A percentile compares a stretch with the other conserved stretches of the same genome.
phyloP scores from a whole-genome alignment of 1,284 basidiomycete genomes.

The Naganishia sp. region DNA sequence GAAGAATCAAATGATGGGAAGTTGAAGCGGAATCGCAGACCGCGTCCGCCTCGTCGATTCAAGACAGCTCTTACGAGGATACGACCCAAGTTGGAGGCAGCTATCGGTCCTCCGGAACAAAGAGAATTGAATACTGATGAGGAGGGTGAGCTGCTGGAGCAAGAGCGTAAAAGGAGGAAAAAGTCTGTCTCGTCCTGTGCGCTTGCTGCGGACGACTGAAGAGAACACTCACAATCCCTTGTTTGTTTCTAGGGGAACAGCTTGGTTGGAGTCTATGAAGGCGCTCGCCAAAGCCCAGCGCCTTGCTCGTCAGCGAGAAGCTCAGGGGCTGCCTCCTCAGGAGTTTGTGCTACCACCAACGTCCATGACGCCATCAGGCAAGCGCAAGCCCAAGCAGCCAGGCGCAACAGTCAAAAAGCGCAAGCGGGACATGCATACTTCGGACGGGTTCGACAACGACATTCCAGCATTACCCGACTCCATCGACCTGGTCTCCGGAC shows the following conservation, averaged over 20 bases:
- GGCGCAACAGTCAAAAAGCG: constrained; percentile 25
- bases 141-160: constrained; percentile 31
- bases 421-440: constrained; percentile 14
- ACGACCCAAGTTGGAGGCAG: constrained; percentile 33
- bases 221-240: too few species aligned
- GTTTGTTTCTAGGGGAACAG: constrained; percentile 19
- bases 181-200: constrained; percentile 12
- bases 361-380: constrained; percentile 29
- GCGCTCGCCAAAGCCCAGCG: constrained; percentile 32
- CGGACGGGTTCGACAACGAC: constrained; percentile 16
- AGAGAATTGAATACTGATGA: constrained; percentile 25
- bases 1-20: constrained; percentile 26
- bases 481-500: constrained; percentile 18
- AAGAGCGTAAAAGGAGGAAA: constrained; percentile 33
- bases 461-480: constrained; percentile 23
- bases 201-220: background rate
- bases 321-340: constrained; percentile 30
- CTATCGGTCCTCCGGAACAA: constrained; percentile 26
- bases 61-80: constrained; percentile 34
- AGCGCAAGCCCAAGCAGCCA: constrained; percentile 22
- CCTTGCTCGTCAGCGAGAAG: constrained; percentile 27
- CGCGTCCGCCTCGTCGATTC: constrained; percentile 33
- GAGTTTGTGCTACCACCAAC: constrained; percentile 34
- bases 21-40: constrained; percentile 27
- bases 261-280: constrained; percentile 35